phyloP scores from a whole-genome alignment of 352 stramenopile genomes.

The Pythium vanterpoolii region DNA sequence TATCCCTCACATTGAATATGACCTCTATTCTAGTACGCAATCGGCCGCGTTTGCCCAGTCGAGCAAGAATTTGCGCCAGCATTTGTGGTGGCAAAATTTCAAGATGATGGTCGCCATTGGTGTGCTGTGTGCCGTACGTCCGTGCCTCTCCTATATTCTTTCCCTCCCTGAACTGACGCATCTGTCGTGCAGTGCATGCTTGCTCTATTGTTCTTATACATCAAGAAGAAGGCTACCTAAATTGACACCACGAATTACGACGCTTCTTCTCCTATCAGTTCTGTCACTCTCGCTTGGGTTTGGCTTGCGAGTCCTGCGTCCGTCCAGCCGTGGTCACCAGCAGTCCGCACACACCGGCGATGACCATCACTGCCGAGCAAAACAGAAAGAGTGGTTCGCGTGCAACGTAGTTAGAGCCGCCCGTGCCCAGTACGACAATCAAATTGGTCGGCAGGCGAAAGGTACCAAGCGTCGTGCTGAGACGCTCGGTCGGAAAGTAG shows the following conservation, averaged over 20 bases:
- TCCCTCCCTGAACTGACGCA: not conserved
- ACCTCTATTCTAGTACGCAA: slow-evolving; percentile 46
- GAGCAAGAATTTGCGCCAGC: slow-evolving; percentile 72
- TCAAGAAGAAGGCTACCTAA: slow-evolving; percentile 28
- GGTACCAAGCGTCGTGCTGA: slow-evolving; percentile 30
- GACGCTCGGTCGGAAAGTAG: slow-evolving; percentile 25
- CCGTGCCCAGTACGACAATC: slow-evolving; percentile 36
- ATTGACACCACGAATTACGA: not conserved
- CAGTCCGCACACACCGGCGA: slow-evolving; percentile 29
- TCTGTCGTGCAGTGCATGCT: slow-evolving; percentile 30
- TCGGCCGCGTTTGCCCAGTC: slow-evolving; percentile 80
- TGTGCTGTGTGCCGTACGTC: slow-evolving; percentile 60
- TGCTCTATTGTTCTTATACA: slow-evolving; percentile 22
- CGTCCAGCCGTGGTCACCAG: not conserved
- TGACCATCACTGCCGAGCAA: slow-evolving; percentile 42
- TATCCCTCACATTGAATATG: not conserved
- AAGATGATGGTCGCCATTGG: slow-evolving; percentile 86
- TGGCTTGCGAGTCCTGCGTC: not conserved
- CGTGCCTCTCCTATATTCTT: not conserved
- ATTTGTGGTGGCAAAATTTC: slow-evolving; percentile 85
- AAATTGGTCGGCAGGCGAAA: slow-evolving; percentile 48
- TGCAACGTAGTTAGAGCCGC: slow-evolving; percentile 21
- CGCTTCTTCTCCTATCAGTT: not conserved
- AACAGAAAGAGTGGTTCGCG: slow-evolving; percentile 26
- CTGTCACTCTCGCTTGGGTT: slow-evolving; percentile 7